Evolutionary conservation across 1,284 basidiomycete genomes (phyloP).

Genomic region (Singerocomus inundabilis): DNA sequence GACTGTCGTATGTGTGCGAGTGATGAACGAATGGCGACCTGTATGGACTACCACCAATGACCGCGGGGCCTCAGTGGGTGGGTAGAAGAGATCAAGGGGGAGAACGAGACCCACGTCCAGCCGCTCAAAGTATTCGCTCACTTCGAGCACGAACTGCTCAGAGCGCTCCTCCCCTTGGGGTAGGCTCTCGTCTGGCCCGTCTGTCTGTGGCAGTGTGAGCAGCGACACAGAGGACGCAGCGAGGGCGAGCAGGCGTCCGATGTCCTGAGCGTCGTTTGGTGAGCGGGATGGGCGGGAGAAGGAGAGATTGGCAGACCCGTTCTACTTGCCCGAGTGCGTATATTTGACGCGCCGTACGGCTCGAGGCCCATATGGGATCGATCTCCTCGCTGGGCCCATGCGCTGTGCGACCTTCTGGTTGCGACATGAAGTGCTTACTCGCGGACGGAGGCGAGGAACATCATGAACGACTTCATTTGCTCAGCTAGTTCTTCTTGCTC

Average conservation of each 20-base stretch:
- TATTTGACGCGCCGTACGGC: slow-evolving; percentile 76
- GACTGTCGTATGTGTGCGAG: slow-evolving; percentile 77
- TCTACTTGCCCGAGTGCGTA: slow-evolving; percentile 79
- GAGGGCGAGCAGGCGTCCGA: slow-evolving; percentile 66
- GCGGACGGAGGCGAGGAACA: neutral
- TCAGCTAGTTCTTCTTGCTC: no score
- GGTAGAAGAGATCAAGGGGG: neutral
- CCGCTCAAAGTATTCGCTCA: slow-evolving; percentile 78
- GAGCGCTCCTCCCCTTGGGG: slow-evolving; percentile 79
- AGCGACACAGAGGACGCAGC: slow-evolving; percentile 75
- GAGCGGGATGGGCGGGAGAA: neutral
- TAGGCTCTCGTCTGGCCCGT: slow-evolving; percentile 58
- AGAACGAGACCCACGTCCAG: slow-evolving; percentile 57
- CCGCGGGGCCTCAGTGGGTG: no score
- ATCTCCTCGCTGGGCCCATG: slow-evolving; percentile 37
- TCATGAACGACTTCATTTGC: neutral
- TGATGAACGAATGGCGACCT: slow-evolving; percentile 70
- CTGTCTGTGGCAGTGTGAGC: slow-evolving; percentile 75
- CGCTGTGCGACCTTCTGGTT: slow-evolving; percentile 13
- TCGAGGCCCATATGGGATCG: slow-evolving; percentile 78
- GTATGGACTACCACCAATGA: slow-evolving; percentile 53
- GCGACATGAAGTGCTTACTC: slow-evolving; percentile 15
- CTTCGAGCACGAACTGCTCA: slow-evolving; percentile 79
- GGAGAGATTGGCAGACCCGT: slow-evolving; percentile 48
- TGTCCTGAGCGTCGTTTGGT: slow-evolving; percentile 49